Conservation (phyloP, 2,329 filamentous ascomycete genomes). For the Penicillium nordicum region DNA sequence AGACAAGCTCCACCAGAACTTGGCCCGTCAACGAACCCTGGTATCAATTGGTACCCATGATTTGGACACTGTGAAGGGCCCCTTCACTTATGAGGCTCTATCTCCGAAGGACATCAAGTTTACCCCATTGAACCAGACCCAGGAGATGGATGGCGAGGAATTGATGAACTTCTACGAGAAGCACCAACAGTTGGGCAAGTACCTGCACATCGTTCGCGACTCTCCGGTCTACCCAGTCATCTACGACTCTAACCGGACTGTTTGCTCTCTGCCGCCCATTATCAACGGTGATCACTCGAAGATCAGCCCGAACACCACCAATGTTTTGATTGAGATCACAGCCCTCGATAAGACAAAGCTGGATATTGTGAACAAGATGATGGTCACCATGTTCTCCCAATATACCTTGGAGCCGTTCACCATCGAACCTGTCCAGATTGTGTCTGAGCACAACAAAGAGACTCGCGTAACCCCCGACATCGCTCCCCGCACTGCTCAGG, state of each 20-base stretch:
- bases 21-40: slow-evolving; percentile 86
- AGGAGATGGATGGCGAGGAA: slow-evolving; percentile 80
- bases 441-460: slow-evolving; percentile 85
- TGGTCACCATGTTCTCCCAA: slow-evolving; percentile 94
- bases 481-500: slow-evolving; percentile 69
- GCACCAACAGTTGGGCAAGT: slow-evolving; percentile 87
- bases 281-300: slow-evolving; percentile 98
- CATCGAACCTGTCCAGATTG: slow-evolving; percentile 87
- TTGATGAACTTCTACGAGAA: slow-evolving; percentile 93
- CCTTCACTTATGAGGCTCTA: slow-evolving; percentile 94
- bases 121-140: slow-evolving; percentile 81
- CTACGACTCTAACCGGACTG: slow-evolving; percentile 78
- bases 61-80: slow-evolving; percentile 85
- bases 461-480: slow-evolving; percentile 79
- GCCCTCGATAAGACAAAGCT: slow-evolving; percentile 95
- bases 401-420: slow-evolving; percentile 88
- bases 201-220: slow-evolving; percentile 90
- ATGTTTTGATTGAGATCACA: slow-evolving; percentile 96
- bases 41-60: slow-evolving; percentile 98
- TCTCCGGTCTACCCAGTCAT: slow-evolving; percentile 94
- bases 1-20: slow-evolving; percentile 96
- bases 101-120: slow-evolving; percentile 92
- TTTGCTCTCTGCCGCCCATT: slow-evolving; percentile 93
- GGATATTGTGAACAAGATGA: slow-evolving; percentile 90
- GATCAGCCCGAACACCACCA: slow-evolving; percentile 84